Evolutionary conservation across 495 filamentous ascomycete species (phyloP).

Genomic region (Aspergillus conjunctus): DNA sequence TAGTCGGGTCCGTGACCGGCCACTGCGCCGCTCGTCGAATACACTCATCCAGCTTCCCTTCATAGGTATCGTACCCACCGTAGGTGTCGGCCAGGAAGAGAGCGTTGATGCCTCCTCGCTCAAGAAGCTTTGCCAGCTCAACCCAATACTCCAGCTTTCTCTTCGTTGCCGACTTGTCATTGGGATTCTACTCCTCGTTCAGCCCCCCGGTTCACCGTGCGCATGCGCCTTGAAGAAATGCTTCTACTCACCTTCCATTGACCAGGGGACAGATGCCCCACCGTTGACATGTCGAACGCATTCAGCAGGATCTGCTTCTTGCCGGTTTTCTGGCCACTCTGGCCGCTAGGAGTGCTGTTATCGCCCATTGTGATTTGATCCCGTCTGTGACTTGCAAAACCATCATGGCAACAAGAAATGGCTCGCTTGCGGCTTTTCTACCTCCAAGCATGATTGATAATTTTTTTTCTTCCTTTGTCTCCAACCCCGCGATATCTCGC

Average conservation of each 20-base stretch:
- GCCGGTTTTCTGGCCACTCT: slow-evolving; percentile 31
- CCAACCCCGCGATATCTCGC: slow-evolving; percentile 16
- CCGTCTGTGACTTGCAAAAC: not conserved
- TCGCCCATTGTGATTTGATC: slow-evolving; percentile 15
- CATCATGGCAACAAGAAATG: not conserved
- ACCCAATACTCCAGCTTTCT: slow-evolving; percentile 60
- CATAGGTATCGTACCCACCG: slow-evolving; percentile 60
- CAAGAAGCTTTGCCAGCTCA: slow-evolving; percentile 60
- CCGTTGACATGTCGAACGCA: slow-evolving; percentile 64
- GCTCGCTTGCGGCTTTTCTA: slow-evolving; percentile 1
- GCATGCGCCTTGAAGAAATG: not conserved
- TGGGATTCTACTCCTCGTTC: slow-evolving; percentile 46
- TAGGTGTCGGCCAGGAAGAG: slow-evolving; percentile 65
- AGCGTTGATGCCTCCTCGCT: slow-evolving; percentile 59
- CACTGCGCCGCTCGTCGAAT: slow-evolving; percentile 57
- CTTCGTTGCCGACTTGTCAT: slow-evolving; percentile 58
- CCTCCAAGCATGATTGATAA: not conserved
- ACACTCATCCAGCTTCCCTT: slow-evolving; percentile 55
- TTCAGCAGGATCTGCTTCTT: slow-evolving; percentile 67
- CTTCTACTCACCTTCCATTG: slow-evolving; percentile 56
- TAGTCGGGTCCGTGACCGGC: slow-evolving; percentile 57
- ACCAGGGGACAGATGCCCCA: slow-evolving; percentile 65
- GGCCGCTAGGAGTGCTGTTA: not conserved
- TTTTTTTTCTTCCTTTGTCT: not conserved
- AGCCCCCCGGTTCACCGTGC: not conserved